These are phyloP conservation scores for Eutypa lata DNA, from an alignment of 2,329 filamentous ascomycete genomes.

Conservation along the genomic window DNA sequence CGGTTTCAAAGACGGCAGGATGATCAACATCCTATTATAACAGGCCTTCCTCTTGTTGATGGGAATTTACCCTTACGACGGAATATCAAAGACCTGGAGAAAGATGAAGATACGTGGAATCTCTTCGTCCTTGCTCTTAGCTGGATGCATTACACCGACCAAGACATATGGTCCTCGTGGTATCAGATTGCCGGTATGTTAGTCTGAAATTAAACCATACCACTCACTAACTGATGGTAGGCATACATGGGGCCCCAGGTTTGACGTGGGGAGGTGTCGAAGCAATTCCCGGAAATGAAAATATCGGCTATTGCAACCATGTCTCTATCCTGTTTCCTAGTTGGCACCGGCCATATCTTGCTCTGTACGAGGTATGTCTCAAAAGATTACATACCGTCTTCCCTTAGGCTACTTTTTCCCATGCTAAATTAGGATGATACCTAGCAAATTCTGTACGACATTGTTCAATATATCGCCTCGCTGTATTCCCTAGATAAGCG, in stretches of 20 bases:
- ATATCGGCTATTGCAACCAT: constrained; percentile 74
- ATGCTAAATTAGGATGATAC: constrained; percentile 20
- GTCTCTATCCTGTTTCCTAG: constrained; percentile 71
- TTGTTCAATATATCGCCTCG: constrained; percentile 30
- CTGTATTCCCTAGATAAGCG: constrained; percentile 40
- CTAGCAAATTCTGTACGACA: constrained; percentile 39
- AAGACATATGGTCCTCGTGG: constrained; percentile 64
- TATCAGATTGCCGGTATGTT: constrained; percentile 70
- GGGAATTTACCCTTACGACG: constrained; percentile 47
- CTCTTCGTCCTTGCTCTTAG: constrained; percentile 73
- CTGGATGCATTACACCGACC: constrained; percentile 66
- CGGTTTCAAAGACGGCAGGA: constrained; percentile 38
- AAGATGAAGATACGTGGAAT: constrained; percentile 67
- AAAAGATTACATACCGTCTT: not conserved
- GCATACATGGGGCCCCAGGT: constrained; percentile 76
- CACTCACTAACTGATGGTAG: constrained; percentile 37
- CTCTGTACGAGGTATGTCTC: constrained; percentile 50
- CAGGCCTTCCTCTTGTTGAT: constrained; percentile 38
- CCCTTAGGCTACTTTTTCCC: not conserved
- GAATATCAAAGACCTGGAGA: constrained; percentile 66
- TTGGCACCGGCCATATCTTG: constrained; percentile 82
- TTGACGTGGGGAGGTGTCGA: constrained; percentile 51
- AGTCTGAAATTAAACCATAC: not conserved
- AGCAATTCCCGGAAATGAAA: constrained; percentile 47
- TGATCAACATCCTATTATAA: constrained; percentile 34